Percentiles rank a stretch among this genome's conserved stretches.
These are phyloP conservation scores for Samsoniella hepiali DNA, from an alignment of 2,329 filamentous ascomycete species.

Conservation along the genomic window DNA sequence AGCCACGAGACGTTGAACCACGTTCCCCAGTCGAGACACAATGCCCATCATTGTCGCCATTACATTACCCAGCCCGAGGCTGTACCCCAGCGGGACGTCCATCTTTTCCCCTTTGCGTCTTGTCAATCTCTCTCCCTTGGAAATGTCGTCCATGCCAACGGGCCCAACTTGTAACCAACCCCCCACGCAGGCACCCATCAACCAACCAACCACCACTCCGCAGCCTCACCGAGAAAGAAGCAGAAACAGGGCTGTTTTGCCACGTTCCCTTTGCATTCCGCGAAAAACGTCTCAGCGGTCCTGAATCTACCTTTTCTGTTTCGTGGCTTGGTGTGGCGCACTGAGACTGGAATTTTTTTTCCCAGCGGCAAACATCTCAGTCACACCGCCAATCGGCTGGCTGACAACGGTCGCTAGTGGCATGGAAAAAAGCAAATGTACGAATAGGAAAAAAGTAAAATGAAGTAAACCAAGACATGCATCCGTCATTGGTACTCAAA, in stretches of 20 bases:
- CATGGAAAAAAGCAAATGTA: too few species aligned
- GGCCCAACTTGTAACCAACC: neutral
- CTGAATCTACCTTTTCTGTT: neutral
- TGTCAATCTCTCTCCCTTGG: neutral
- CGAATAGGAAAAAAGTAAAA: too few species aligned
- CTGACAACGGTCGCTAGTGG: too few species aligned
- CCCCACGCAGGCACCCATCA: neutral
- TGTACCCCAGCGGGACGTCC: neutral
- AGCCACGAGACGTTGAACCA: neutral
- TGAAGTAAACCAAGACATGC: neutral
- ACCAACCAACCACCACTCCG: neutral
- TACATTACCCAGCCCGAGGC: neutral
- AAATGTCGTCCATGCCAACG: conserved; percentile 2
- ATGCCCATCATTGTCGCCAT: neutral
- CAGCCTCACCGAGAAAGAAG: neutral
- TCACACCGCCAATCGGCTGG: neutral
- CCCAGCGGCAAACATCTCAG: neutral
- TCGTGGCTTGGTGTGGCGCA: neutral
- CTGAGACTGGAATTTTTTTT: neutral
- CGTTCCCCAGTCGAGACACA: neutral
- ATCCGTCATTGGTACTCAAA: neutral
- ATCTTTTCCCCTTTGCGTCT: neutral
- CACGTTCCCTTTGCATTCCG: neutral
- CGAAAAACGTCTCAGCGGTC: too few species aligned
- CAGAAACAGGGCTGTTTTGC: neutral